Conservation (phyloP, 176 grass and related monocot species). For the Hsuehochloa calcarea region DNA sequence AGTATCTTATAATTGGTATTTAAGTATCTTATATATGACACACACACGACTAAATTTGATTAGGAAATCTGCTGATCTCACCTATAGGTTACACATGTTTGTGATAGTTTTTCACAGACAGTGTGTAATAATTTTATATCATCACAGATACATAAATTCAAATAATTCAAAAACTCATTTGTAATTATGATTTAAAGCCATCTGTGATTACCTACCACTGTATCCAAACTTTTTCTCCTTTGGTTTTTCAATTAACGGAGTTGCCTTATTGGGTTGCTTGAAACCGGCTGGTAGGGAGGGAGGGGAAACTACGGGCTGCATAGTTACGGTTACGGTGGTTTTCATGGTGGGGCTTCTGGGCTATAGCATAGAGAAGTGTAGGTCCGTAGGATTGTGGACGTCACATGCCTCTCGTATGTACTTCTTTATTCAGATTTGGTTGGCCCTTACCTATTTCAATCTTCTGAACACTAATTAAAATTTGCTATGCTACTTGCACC, state of each 20-base stretch:
- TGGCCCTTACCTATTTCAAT: neutral
- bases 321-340: neutral
- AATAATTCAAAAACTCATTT: too few relatives aligned
- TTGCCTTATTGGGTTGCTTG: neutral
- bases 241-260: neutral
- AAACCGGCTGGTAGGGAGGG: neutral
- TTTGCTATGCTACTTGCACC: neutral
- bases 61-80: neutral
- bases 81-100: too few relatives aligned
- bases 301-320: constrained; percentile 4
- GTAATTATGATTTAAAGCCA: too few relatives aligned
- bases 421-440: neutral
- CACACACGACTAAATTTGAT: neutral
- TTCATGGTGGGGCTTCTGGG: neutral
- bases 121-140: too few relatives aligned
- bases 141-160: too few relatives aligned
- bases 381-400: neutral
- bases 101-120: too few relatives aligned
- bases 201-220: too few relatives aligned
- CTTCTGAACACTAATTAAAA: neutral
- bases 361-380: neutral
- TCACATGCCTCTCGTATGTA: neutral
- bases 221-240: neutral
- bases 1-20: too few relatives aligned
- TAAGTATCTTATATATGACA: too few relatives aligned